These are phyloP conservation scores for Trichosporon ovoides DNA, from an alignment of 1,284 basidiomycete genomes.

Conservation along the genomic window DNA sequence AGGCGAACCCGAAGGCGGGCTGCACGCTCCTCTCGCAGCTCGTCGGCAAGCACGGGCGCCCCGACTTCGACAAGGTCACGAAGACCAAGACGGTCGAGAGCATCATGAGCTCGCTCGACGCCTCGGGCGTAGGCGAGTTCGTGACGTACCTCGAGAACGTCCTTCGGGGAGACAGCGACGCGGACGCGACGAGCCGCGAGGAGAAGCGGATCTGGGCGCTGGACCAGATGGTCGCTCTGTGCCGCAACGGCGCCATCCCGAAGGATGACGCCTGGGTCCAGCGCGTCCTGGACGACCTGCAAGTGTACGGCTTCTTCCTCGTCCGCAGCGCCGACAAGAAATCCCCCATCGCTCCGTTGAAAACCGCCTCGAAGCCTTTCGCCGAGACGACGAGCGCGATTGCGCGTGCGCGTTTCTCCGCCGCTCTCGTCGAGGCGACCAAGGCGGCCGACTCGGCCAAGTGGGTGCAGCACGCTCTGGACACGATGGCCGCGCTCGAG, in stretches of 20 bases:
- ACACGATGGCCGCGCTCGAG: conserved; percentile 57
- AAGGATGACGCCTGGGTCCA: conserved; percentile 74
- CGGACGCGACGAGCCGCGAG: conserved; percentile 38
- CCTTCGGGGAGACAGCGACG: conserved; percentile 53
- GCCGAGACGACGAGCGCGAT: conserved; percentile 62
- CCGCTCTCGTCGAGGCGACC: conserved; percentile 56
- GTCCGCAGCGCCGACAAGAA: conserved; percentile 68
- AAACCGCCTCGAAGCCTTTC: conserved; percentile 61
- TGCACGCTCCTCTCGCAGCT: conserved; percentile 81
- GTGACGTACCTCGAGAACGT: conserved; percentile 62
- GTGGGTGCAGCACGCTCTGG: conserved; percentile 70
- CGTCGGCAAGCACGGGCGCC: conserved; percentile 76
- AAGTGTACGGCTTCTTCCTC: conserved; percentile 73
- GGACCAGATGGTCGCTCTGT: conserved; percentile 74
- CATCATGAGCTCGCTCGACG: conserved; percentile 70
- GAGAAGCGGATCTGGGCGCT: conserved; percentile 61
- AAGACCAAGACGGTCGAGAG: conserved; percentile 89
- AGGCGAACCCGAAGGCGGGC: conserved; percentile 70
- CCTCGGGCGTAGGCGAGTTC: conserved; percentile 70
- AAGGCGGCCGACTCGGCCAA: conserved; percentile 64
- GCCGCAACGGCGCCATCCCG: conserved; percentile 73
- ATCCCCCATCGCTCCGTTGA: conserved; percentile 57
- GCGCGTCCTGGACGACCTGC: conserved; percentile 72
- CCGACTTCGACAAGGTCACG: conserved; percentile 86
- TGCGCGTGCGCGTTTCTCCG: conserved; percentile 17